phyloP scores from a whole-genome alignment of 2,329 filamentous ascomycete species.

The Ceratocystis variospora region DNA sequence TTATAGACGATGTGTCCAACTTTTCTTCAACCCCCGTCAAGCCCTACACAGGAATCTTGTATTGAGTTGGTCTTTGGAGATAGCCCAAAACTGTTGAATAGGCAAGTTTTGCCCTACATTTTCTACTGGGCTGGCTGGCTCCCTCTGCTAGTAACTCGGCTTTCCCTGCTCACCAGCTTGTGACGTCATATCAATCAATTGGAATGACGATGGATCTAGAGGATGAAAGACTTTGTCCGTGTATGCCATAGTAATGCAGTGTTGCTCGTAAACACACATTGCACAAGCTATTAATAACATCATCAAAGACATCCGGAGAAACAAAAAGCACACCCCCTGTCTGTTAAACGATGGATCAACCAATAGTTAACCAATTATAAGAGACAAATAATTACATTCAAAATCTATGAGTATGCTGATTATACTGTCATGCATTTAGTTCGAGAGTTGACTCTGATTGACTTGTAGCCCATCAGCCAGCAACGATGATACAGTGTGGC shows the following conservation, averaged over 20 bases:
- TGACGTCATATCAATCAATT: neutral
- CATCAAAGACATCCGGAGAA: neutral
- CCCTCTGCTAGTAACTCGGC: neutral
- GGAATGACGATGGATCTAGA: neutral
- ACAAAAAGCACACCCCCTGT: neutral
- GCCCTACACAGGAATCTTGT: slow-evolving; percentile 9
- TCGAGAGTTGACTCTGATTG: slow-evolving; percentile 19
- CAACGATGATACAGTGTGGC: slow-evolving; percentile 33
- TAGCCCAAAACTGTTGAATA: no score
- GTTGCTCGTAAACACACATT: neutral
- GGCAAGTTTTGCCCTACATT: neutral
- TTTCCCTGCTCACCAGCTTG: neutral
- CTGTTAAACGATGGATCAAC: neutral
- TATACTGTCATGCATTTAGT: neutral
- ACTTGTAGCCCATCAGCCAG: slow-evolving; percentile 28
- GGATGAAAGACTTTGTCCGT: neutral
- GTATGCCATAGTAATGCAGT: neutral
- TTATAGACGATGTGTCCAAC: slow-evolving; percentile 27
- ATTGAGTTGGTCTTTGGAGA: neutral
- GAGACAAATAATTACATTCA: neutral
- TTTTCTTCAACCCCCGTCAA: slow-evolving; percentile 23
- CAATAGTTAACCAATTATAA: neutral
- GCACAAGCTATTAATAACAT: neutral
- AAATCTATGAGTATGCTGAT: neutral
- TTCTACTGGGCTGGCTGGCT: neutral